Evolutionary conservation across 2,329 filamentous ascomycete species (phyloP), one percentile per base, ranked within the genome.

Genomic region (Tolypocladium ophioglossoides): DNA sequence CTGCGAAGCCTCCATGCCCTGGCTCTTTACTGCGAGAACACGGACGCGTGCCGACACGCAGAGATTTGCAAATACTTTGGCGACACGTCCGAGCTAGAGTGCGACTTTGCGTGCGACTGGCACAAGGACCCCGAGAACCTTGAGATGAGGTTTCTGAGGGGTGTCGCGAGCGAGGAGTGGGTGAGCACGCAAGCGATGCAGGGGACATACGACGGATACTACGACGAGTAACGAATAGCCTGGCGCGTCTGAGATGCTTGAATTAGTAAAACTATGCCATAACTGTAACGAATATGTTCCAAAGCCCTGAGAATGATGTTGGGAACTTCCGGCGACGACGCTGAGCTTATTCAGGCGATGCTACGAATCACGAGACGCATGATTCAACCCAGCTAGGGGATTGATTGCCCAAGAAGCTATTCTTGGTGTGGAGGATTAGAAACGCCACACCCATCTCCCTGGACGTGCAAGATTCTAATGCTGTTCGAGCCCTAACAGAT

Each of bases 1-100:
- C 68, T 82, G 18, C 75, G 79, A 61, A 89, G 86, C 58, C 75
- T 90, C 27, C 75, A 82, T 55, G 79, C 83, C 32, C 74, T 97
- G 18, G 80, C 91, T 2, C 72, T 80, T 11, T 96, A 95, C 65
- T 96, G 91, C 67, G 92, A 97, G 69, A 81, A 82, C 54, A 87
- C 83, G 1, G 76, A 74, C 12, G 72, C 73, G 12, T 97, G 92
- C 65, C 79, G 91, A 50, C 92, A 97, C 64, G 78, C 80, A 50
- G 68, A 85, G 27, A 89, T 95, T 54, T 85, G 82, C 59, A 77
- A 78, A 51, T 92, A 94, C 65, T 95, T 94, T 71, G 87, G 86
- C 2, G 88, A 92, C 66, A 68, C 66, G 18, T 65, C 72, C 46
- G 67, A 71, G 14, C 80, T 82, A 2, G 73, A 74, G 22, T 91